A percentile compares a stretch with the other conserved stretches of the same genome.
These are phyloP conservation scores for Setomelanomma holmii DNA, from an alignment of 2,329 filamentous ascomycete species.

Conservation along the genomic window DNA sequence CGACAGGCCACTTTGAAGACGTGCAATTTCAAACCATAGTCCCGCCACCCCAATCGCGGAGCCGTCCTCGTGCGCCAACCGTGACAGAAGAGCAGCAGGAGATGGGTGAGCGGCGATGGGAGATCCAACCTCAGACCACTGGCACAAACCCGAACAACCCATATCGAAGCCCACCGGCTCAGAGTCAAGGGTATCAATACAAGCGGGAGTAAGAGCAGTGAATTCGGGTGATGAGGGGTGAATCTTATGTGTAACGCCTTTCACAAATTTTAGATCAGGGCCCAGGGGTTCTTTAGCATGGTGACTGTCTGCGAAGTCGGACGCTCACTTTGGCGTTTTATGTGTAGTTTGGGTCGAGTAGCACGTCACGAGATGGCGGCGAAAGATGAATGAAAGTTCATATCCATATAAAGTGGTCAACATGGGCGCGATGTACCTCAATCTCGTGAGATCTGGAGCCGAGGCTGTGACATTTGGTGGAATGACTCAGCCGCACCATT, in stretches of 20 bases:
- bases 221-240: not conserved
- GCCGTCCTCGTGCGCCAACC: constrained; percentile 17
- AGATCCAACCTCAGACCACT: constrained; percentile 3
- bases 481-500: too few species aligned
- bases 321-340: not conserved
- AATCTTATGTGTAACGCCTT: not conserved
- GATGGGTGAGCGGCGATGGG: constrained; percentile 23
- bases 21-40: constrained; percentile 43
- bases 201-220: constrained; percentile 16
- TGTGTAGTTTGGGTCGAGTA: not conserved
- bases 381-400: not conserved
- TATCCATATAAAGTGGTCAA: too few species aligned
- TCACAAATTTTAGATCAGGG: not conserved
- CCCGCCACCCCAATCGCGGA: constrained; percentile 35
- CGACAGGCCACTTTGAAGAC: constrained; percentile 42
- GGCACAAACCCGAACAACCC: constrained; percentile 22
- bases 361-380: not conserved
- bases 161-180: constrained; percentile 13
- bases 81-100: constrained; percentile 27
- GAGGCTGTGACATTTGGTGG: too few species aligned
- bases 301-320: not conserved
- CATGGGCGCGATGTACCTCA: too few species aligned
- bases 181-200: not conserved
- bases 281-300: not conserved
- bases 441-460: too few species aligned